Evolutionary conservation across 1,284 basidiomycete species (phyloP), one percentile per base, ranked within the genome.

Genomic region (Xerocomus subilludens): DNA sequence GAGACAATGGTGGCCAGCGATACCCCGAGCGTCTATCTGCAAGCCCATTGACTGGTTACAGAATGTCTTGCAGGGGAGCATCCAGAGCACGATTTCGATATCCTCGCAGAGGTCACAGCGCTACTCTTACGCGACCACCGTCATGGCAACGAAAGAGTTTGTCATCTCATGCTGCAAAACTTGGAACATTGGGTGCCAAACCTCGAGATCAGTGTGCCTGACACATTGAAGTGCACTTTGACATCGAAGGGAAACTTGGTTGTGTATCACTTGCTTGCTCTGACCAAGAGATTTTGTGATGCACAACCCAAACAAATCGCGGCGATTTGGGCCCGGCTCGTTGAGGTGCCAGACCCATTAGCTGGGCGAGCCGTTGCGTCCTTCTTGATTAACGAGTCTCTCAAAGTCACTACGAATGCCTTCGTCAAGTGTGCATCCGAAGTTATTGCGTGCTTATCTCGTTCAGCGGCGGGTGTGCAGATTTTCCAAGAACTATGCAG

Each of bases 371-470:
- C 94, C 2, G 89, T 96, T 32, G 88, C 95, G 69, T 91, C 93
- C 62, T 98, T 97, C 84, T 86, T 98, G 8, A 88, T 98, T 60
- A 95, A 97, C 77, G 95, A 98, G 79, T 94, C 95, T 1, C 92
- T 94, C 70, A 94, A 94, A 84, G 92, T 96, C 59, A 92, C 94
- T 42, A 96, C 91, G 77, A 89, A 90, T 9, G 89, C 92, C 20
- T 98, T 96, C 81, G 90, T 97, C 72, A 88, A 87, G 64, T 94
- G 95, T 79, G 94, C 95, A 3, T 91, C 94, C 66, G 93, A 93
- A 76, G 92, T 97, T 67, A 91, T 98, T 38, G 93, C 96, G 0
- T 97, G 92, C 76, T 88, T 98, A 23, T 95, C 95, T 63, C 92
- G 94, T 72, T 95, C 94, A 33, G 88, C 89, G 10, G 90, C 93